Conservation (phyloP, 1,284 basidiomycete genomes). For the Microbotryum saponariae region DNA sequence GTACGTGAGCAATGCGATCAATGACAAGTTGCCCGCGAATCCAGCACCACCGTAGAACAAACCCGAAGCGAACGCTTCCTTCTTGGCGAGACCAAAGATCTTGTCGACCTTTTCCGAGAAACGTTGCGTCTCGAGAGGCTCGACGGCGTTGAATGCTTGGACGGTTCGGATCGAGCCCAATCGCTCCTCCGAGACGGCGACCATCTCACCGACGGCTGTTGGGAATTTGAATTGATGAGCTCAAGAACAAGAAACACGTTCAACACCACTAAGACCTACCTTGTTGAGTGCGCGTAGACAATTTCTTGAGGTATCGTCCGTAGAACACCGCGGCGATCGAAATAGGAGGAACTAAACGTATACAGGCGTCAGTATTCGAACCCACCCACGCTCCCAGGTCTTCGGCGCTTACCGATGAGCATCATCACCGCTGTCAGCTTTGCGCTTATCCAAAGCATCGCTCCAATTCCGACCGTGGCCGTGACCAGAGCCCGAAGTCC, state of each 20-base stretch:
- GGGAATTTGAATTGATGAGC: background rate
- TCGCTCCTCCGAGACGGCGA: conserved; percentile 69
- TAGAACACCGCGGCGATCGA: conserved; percentile 94
- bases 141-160: conserved; percentile 74
- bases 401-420: conserved; percentile 40
- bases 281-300: conserved; percentile 87
- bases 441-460: conserved; percentile 93
- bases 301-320: conserved; percentile 83
- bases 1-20: conserved; percentile 83
- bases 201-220: conserved; percentile 24
- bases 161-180: conserved; percentile 89
- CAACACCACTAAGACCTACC: conserved; percentile 55
- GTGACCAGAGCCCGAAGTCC: conserved; percentile 80
- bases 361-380: conserved; percentile 84
- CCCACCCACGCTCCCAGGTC: conserved; percentile 39
- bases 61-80: conserved; percentile 82
- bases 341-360: conserved; percentile 78
- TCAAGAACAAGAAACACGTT: conserved; percentile 59
- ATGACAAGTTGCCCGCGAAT: conserved; percentile 87
- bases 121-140: conserved; percentile 57
- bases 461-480: conserved; percentile 82
- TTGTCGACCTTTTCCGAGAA: conserved; percentile 53
- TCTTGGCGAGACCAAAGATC: conserved; percentile 69
- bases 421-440: conserved; percentile 88
- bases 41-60: conserved; percentile 57